A percentile compares a stretch with the other conserved stretches of the same genome.
phyloP scores from a whole-genome alignment of 345 rosid genomes.

The Punica granatum region DNA sequence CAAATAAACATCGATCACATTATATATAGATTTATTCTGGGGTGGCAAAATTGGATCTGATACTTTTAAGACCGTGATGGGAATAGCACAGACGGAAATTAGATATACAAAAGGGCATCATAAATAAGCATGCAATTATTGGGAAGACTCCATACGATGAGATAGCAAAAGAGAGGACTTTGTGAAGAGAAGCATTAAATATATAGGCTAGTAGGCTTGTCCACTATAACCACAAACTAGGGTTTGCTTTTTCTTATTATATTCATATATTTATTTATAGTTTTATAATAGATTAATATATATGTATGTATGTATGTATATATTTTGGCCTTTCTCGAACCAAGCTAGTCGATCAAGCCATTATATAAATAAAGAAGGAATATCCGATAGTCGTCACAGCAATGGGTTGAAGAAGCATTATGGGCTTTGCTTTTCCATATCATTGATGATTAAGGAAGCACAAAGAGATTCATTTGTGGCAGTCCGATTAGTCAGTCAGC shows the following conservation, averaged over 20 bases:
- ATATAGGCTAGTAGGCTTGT: background rate
- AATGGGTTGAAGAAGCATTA: background rate
- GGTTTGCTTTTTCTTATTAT: background rate
- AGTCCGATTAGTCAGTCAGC: background rate
- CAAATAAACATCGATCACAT: too few species aligned
- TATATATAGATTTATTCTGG: too few species aligned
- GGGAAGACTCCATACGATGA: background rate
- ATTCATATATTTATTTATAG: background rate
- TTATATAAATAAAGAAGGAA: background rate
- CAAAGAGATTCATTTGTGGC: slow-evolving; percentile 6
- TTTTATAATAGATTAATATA: background rate
- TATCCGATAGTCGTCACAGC: background rate
- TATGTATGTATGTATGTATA: too few species aligned
- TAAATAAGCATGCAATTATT: background rate
- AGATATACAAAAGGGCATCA: too few species aligned
- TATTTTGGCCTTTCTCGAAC: too few species aligned
- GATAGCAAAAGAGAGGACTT: background rate
- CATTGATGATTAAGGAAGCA: slow-evolving; percentile 7
- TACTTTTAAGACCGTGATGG: too few species aligned
- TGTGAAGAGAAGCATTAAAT: background rate
- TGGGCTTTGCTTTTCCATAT: background rate
- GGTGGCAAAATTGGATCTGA: too few species aligned
- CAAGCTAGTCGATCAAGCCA: background rate
- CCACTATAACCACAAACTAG: background rate
- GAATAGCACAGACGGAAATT: too few species aligned